Base-by-base conservation (phyloP, 495 filamentous ascomycete species). In the Lophium mytilinum region DNA sequence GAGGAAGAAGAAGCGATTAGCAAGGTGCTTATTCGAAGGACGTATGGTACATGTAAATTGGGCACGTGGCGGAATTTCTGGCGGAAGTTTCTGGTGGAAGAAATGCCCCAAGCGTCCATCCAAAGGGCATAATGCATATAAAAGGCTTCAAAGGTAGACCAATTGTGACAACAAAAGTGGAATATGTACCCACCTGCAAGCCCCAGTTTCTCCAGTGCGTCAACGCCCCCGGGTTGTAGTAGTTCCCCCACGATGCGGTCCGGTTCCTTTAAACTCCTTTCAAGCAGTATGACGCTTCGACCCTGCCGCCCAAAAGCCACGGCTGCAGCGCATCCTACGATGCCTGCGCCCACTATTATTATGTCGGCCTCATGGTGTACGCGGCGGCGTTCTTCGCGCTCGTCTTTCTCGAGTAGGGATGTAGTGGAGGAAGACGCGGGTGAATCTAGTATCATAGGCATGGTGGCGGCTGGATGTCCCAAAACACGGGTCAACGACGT, bases 231-330 rank as follows among this genome's bases (percentile, higher is more conserved):
- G 4, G 93, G 93, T 69, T 98, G 93, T 66, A 98, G 73, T 56
- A 98, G 73, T 75, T 98, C 93, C 53, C 93, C 93, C 18, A 98
- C 91, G 65, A 98, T 98, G 53, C 93, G 84, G 75, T 97, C 89
- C 11, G 93, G 93, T 74, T 96, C 88, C 72, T 92, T 90, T 69
- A 96, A 75, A 71, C 85, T 92, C 60, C 78, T 77, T 72, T 98
- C 93, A 18, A 98, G 80, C 49, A 98, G 74, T n/a, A 95, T 79
- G 14, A 98, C 90, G 67, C 85, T 92, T 37, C 93, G 83, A 11
- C 90, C 90, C 70, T 97, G 94, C 45, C 81, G 81, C 11, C 83
- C 84, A 37, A 92, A 80, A 33, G 90, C 85, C 46, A 87, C 80
- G 6, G 94, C 83, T n/a, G 90, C 74, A 7, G 93, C 89, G 69